phyloP scores from a whole-genome alignment of 306 rosid species.

The Dalbergia cochinchinensis region DNA sequence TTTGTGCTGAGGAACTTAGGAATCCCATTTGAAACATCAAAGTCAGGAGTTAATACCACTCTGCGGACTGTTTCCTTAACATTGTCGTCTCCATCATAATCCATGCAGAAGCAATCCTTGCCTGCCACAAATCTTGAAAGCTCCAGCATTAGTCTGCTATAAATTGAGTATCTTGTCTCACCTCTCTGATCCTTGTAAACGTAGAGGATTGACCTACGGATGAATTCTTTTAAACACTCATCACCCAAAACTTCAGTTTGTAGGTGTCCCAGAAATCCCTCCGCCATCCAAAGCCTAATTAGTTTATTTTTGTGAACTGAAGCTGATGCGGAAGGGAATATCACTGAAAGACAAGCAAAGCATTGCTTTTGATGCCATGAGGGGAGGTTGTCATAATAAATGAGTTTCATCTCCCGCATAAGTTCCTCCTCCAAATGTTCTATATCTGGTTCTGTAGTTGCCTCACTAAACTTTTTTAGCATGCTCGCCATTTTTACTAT shows the following conservation, averaged over 20 bases:
- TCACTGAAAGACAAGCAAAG: not conserved
- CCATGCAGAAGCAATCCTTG: not conserved
- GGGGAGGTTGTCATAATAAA: not conserved
- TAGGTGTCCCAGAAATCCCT: too few relatives aligned
- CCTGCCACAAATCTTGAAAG: not conserved
- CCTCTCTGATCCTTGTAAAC: too few relatives aligned
- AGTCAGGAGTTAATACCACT: not conserved
- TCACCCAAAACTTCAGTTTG: too few relatives aligned
- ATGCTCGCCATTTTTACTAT: not conserved
- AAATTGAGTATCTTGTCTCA: not conserved
- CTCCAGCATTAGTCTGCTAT: too few relatives aligned
- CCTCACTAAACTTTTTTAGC: not conserved
- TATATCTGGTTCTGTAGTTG: not conserved
- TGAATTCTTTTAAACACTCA: too few relatives aligned
- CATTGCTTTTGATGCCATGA: conserved; percentile 16
- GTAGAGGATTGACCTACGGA: too few relatives aligned
- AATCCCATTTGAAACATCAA: not conserved
- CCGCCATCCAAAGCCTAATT: too few relatives aligned
- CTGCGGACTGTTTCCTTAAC: not conserved
- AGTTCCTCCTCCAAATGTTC: not conserved
- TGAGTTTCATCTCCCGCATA: not conserved
- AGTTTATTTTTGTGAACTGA: too few relatives aligned
- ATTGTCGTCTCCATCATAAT: not conserved
- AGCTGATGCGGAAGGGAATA: too few relatives aligned
- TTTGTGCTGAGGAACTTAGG: not conserved